Base-by-base conservation (phyloP, 768 basidiomycete genomes). In the Chalciporus piperatus region DNA sequence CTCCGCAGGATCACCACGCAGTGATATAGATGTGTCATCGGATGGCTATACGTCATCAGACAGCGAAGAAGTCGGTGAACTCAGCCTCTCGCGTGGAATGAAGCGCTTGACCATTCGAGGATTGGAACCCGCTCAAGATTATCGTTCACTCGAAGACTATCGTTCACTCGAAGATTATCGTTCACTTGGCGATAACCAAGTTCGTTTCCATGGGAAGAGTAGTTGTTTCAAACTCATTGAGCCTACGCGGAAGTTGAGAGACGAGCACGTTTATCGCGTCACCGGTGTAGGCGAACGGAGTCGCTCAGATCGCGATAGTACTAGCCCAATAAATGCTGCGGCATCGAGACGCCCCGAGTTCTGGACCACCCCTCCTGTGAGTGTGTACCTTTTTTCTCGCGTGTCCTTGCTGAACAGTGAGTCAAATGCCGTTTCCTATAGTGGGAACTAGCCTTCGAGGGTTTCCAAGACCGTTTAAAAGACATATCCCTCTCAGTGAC, bases 361-460 rank as follows among this genome's bases (percentile, higher is more conserved):
- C 55, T 87, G 85, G 85, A 61, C 62, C n/a, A 73, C 79, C 40
- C 79, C 79, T n/a, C 59, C 70, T 28, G 85, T 85, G 59, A 55
- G 81, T 69, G 38, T 22, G 3, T 14, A 35, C 11, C 32, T 19
- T n/a, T 17, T 17, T 25, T 17, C 45, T 45, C 35, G 12, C 30
- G 4, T 12, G 1, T 45, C 28, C 39, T 55, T 38, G 14, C 38
- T 19, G 23, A 25, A 39, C 33, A 28, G 22, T 22, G 22, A 11
- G 12, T 28, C 23, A 13, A 52, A 35, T 28, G 40, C 35, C 0
- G 51, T 35, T 47, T 53, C 19, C 39, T 43, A 52, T 25, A 85
- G 83, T 85, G 84, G 82, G 85, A 87, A 63, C 61, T 75, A 37
- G 65, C 64, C 23, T 83, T 76, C 61, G 83, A 84, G 65, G 75